Evolutionary conservation across 2,329 filamentous ascomycete species (phyloP).

Genomic region (Ceratocystis alfenasii): DNA sequence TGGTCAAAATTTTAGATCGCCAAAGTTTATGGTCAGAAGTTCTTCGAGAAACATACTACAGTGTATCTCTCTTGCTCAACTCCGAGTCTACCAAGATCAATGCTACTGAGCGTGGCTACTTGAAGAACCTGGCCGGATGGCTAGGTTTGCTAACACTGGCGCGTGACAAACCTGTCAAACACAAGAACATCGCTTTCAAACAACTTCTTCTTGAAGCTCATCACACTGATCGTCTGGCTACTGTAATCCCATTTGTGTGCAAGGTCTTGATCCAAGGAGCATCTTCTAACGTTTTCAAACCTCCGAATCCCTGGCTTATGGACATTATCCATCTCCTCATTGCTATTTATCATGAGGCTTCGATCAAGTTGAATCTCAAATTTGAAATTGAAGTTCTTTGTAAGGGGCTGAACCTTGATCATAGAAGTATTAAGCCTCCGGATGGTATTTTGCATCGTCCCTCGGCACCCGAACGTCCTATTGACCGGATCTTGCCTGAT

Average conservation of each 20-base stretch:
- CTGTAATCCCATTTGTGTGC: constrained; percentile 95
- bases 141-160: constrained; percentile 86
- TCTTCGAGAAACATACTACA: constrained; percentile 83
- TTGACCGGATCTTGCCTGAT: constrained; percentile 55
- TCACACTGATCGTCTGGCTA: constrained; percentile 77
- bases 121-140: constrained; percentile 92
- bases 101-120: constrained; percentile 68
- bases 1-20: constrained; percentile 72
- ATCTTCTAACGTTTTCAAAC: constrained; percentile 76
- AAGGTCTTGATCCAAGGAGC: constrained; percentile 81
- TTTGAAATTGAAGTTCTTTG: constrained; percentile 98
- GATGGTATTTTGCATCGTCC: constrained; percentile 71
- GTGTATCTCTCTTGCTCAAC: constrained; percentile 76
- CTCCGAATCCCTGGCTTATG: constrained; percentile 96
- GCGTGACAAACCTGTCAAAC: constrained; percentile 86
- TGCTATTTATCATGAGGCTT: constrained; percentile 84
- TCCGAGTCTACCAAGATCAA: constrained; percentile 77
- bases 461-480: constrained; percentile 27
- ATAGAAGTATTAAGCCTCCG: constrained; percentile 81
- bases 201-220: constrained; percentile 87
- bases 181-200: constrained; percentile 94
- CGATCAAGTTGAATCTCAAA: constrained; percentile 91
- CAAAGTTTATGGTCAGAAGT: constrained; percentile 74
- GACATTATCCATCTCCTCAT: constrained; percentile 85
- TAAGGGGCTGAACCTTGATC: constrained; percentile 81